Evolutionary conservation across 192 early-diverging fungal genomes (phyloP).

Genomic region (Pecoramyces ruminantium): DNA sequence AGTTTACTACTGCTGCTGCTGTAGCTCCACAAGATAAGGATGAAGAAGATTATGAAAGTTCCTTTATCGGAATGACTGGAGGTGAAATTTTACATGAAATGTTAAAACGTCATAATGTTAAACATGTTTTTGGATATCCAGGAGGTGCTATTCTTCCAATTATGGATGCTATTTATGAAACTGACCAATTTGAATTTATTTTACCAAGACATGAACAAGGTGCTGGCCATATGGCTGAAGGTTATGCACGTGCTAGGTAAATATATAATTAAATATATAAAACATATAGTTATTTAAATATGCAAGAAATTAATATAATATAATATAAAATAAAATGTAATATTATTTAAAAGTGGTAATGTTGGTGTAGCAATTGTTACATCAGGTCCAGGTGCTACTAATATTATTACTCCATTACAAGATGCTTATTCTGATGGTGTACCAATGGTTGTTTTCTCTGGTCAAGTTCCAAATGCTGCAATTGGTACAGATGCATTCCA

Average conservation of each 20-base stretch:
- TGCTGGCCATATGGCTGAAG: slow-evolving; percentile 97
- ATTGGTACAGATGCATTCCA: slow-evolving; percentile 97
- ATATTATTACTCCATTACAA: slow-evolving; percentile 93
- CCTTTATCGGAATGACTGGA: slow-evolving; percentile 89
- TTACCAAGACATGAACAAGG: slow-evolving; percentile 96
- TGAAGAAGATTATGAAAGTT: slow-evolving; percentile 44
- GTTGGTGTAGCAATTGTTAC: slow-evolving; percentile 68
- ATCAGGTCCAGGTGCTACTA: slow-evolving; percentile 92
- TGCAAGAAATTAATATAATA: not conserved
- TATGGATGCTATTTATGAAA: slow-evolving; percentile 95
- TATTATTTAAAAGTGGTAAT: slow-evolving; percentile 31
- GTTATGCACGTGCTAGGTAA: slow-evolving; percentile 76
- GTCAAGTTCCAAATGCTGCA: slow-evolving; percentile 78
- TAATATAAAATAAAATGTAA: no score
- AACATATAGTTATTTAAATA: not conserved
- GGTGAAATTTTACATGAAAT: slow-evolving; percentile 98
- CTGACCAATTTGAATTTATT: slow-evolving; percentile 87
- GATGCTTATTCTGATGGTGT: slow-evolving; percentile 89
- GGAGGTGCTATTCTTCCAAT: slow-evolving; percentile 97
- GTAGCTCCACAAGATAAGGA: slow-evolving; percentile 8
- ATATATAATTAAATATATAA: no score
- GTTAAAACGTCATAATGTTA: slow-evolving; percentile 87
- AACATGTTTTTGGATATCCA: slow-evolving; percentile 94
- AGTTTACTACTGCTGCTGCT: slow-evolving; percentile 3
- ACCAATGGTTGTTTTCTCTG: slow-evolving; percentile 87